Base-by-base conservation (phyloP, 306 rosid species). In the Notholithocarpus densiflorus region DNA sequence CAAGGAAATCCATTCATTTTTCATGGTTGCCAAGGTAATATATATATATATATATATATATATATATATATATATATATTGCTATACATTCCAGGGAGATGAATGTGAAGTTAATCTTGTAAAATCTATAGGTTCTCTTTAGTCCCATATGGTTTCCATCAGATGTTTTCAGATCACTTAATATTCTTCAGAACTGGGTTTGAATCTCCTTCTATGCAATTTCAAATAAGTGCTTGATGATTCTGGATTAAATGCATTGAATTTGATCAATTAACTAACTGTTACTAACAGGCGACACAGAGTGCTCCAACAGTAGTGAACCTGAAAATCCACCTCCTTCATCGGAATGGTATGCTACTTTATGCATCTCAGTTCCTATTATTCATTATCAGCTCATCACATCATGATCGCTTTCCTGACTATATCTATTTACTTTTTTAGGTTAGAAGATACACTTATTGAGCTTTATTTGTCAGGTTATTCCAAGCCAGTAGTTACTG, bases 381-480 rank as follows among this genome's bases (percentile, higher is more conserved):
- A 4, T 80, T 53, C 20, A 43, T 21, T 56, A 66, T 32, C 71
- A 66, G 2, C 1, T 15, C 6, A 31, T 64, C 43, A 24, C 70
- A 27, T 64, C 21, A 32, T 66, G 32, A 2, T 56, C 2, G 48
- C 34, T 21, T 66, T 74, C 20, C 20, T 71, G 17, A 60, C 43
- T 4, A 1, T 24, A 7, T 11, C 62, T 24, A 3, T 37, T 12
- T 34, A 11, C 59, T 53, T 48, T 56, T 79, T 65, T 84, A 94
- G 97, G 97, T 89, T 94, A 75, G 98, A 94, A 86, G 98, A 91
- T 78, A 94, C 90, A 4, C 97, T 94, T 72, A 92, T 92, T 73
- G 91, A 94, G 27, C 91, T 94, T 78, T 92, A 89, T 86, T 89
- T 90, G 84, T 89, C 97, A 62, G 92, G 93, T 81, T 88, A 90